phyloP scores from a whole-genome alignment of 202 grass and related monocot species.

The Digitaria exilis region DNA sequence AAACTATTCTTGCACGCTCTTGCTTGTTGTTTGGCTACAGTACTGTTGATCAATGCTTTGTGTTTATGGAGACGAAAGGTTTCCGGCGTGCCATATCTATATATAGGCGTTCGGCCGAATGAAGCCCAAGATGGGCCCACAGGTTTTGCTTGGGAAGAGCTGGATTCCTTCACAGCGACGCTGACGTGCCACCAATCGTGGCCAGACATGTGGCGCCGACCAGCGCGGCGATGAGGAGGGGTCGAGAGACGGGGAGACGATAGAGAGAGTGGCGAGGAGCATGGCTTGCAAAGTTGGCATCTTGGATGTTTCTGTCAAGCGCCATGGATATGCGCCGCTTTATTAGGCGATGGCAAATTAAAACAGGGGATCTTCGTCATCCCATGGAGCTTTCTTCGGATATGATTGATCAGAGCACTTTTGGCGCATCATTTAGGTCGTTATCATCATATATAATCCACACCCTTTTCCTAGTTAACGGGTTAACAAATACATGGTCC shows the following conservation, averaged over 20 bases:
- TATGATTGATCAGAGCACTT: conserved; percentile 29
- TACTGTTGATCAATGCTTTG: neutral
- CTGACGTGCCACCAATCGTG: conserved; percentile 27
- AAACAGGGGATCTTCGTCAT: conserved; percentile 21
- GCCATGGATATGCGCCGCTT: conserved; percentile 3
- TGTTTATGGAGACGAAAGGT: conserved; percentile 12
- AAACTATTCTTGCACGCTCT: neutral
- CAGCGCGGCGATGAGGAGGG: neutral
- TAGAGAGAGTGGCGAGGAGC: neutral
- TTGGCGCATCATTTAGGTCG: conserved; percentile 26
- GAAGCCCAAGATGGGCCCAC: neutral
- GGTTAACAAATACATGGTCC: neutral
- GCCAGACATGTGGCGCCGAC: conserved; percentile 22
- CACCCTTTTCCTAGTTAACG: neutral
- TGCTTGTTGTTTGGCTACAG: neutral
- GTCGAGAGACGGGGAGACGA: neutral
- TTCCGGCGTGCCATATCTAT: neutral
- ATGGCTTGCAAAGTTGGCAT: conserved; percentile 4
- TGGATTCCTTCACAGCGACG: conserved; percentile 35
- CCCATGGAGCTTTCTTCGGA: neutral
- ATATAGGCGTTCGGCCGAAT: conserved; percentile 25
- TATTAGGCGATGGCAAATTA: conserved; percentile 24
- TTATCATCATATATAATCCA: neutral
- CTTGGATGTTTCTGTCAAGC: neutral
- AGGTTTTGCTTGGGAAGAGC: conserved; percentile 38